phyloP scores from a whole-genome alignment of 768 basidiomycete genomes.

The Strobilomyces confusus region DNA sequence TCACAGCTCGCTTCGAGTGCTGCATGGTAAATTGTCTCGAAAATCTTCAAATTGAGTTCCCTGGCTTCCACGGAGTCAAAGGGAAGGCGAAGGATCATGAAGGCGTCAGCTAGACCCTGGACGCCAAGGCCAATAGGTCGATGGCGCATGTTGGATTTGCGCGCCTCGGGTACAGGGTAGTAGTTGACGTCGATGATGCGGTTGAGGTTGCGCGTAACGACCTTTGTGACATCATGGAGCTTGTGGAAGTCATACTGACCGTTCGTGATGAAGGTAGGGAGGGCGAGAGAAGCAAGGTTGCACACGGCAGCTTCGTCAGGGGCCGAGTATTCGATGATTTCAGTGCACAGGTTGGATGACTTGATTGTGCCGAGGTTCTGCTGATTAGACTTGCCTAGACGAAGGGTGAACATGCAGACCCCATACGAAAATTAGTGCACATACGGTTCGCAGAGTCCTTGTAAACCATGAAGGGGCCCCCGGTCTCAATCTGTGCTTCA shows the following conservation, averaged over 20 bases:
- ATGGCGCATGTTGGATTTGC: slow-evolving; percentile 92
- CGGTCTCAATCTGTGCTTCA: slow-evolving; percentile 97
- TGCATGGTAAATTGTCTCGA: slow-evolving; percentile 98
- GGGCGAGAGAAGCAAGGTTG: slow-evolving; percentile 95
- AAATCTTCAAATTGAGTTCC: slow-evolving; percentile 90
- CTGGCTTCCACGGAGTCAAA: slow-evolving; percentile 89
- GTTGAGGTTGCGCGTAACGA: slow-evolving; percentile 91
- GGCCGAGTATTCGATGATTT: slow-evolving; percentile 97
- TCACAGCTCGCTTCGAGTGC: slow-evolving; percentile 90
- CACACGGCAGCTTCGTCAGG: slow-evolving; percentile 98
- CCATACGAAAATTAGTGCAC: slow-evolving; percentile 24
- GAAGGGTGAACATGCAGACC: background rate
- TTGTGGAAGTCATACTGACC: slow-evolving; percentile 91
- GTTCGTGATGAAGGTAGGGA: slow-evolving; percentile 84
- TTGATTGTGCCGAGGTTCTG: slow-evolving; percentile 98
- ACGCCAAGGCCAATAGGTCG: slow-evolving; percentile 97
- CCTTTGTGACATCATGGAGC: slow-evolving; percentile 90
- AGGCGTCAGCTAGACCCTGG: slow-evolving; percentile 95
- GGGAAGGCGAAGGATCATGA: slow-evolving; percentile 95
- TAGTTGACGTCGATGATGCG: slow-evolving; percentile 92
- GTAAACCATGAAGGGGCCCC: slow-evolving; percentile 98
- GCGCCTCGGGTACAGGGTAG: slow-evolving; percentile 91
- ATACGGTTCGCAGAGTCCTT: slow-evolving; percentile 92
- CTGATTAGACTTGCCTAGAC: slow-evolving; percentile 93
- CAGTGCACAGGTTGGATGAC: slow-evolving; percentile 97